These are phyloP conservation scores for Kazachstania sp. DNA, from an alignment of 1,139 yeast genomes.

Conservation along the genomic window DNA sequence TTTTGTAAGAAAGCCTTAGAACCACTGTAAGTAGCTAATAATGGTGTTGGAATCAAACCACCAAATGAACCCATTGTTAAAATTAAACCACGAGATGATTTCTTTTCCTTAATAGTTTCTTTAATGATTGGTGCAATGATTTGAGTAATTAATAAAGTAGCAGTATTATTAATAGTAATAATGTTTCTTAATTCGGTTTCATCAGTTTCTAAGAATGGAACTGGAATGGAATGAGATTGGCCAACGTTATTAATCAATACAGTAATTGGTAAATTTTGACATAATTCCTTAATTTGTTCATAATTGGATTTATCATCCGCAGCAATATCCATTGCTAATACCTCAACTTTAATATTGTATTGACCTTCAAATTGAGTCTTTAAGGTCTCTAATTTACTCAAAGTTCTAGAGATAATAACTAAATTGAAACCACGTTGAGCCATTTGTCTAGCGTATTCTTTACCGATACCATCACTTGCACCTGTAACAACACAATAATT, in stretches of 20 bases:
- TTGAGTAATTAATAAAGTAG: constrained; percentile 79
- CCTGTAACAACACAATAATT: constrained; percentile 78
- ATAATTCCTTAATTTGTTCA: constrained; percentile 39
- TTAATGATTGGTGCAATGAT: constrained; percentile 59
- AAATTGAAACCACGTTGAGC: constrained; percentile 80
- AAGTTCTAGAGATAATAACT: constrained; percentile 76
- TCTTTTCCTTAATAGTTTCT: constrained; percentile 39
- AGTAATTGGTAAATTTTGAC: constrained; percentile 49
- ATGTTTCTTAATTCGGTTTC: constrained; percentile 67
- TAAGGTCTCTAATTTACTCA: constrained; percentile 59
- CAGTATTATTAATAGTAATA: constrained; percentile 75
- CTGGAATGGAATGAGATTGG: constrained; percentile 89
- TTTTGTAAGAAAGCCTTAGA: constrained; percentile 90
- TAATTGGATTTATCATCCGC: constrained; percentile 41
- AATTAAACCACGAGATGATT: constrained; percentile 52
- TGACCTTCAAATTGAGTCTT: constrained; percentile 55
- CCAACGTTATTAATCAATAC: constrained; percentile 90
- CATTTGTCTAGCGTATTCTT: constrained; percentile 78
- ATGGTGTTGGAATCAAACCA: constrained; percentile 87
- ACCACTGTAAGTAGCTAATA: constrained; percentile 89
- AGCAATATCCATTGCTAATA: constrained; percentile 75
- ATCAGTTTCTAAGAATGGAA: constrained; percentile 76
- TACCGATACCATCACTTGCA: constrained; percentile 96
- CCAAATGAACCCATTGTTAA: constrained; percentile 97
- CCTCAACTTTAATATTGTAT: constrained; percentile 54